Percentiles rank a stretch among this genome's conserved stretches.
Evolutionary conservation across 805 yeast species (phyloP).

Genomic region (Starmerella ratchasimensis): DNA sequence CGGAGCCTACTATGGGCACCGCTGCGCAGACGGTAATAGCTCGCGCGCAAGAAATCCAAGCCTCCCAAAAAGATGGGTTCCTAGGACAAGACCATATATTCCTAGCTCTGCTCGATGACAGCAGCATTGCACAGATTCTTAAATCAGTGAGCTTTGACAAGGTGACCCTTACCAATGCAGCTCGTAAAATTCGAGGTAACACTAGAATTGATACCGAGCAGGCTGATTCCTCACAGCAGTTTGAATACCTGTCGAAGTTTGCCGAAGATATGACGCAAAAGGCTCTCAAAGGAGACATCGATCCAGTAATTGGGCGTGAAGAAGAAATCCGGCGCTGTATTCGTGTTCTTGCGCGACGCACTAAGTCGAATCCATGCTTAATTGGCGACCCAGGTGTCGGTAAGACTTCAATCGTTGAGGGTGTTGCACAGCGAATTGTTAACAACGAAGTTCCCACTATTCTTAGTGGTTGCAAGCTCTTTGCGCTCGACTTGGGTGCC

Average conservation of each 20-base stretch:
- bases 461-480: constrained; percentile 64
- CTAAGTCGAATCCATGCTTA: constrained; percentile 89
- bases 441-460: constrained; percentile 92
- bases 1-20: constrained; percentile 64
- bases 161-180: constrained; percentile 64
- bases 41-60: constrained; percentile 62
- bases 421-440: constrained; percentile 93
- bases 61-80: constrained; percentile 78
- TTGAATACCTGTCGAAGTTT: constrained; percentile 76
- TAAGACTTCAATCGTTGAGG: constrained; percentile 95
- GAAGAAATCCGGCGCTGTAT: constrained; percentile 94
- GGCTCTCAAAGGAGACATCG: constrained; percentile 88
- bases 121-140: constrained; percentile 52
- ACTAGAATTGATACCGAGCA: constrained; percentile 85
- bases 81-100: constrained; percentile 91
- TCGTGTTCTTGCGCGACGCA: constrained; percentile 89
- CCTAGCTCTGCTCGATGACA: constrained; percentile 71
- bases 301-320: constrained; percentile 97
- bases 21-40: constrained; percentile 63
- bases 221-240: constrained; percentile 78
- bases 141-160: constrained; percentile 52
- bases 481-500: constrained; percentile 87
- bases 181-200: constrained; percentile 70
- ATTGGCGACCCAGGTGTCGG: constrained; percentile 99
- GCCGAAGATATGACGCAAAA: constrained; percentile 87